Evolutionary conservation across 2,329 filamentous ascomycete species (phyloP).

Genomic region (Lecanicillium sp.): DNA sequence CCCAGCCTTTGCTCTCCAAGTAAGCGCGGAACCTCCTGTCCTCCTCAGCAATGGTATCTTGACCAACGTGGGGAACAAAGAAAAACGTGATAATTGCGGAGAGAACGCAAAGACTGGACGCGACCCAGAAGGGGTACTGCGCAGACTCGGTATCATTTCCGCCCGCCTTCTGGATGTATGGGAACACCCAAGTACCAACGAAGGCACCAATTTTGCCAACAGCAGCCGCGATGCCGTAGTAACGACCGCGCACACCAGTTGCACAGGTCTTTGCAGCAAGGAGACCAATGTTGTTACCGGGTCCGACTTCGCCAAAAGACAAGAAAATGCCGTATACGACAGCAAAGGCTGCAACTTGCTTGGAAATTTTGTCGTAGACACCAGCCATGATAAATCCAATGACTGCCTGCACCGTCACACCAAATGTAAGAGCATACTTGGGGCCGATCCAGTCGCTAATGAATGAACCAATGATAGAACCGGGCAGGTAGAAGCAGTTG

Average conservation of each 20-base stretch:
- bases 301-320: conserved; percentile 51
- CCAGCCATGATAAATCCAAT: conserved; percentile 88
- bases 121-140: conserved; percentile 89
- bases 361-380: conserved; percentile 62
- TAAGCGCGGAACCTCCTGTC: conserved; percentile 70
- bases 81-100: conserved; percentile 53
- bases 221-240: conserved; percentile 65
- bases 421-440: conserved; percentile 62
- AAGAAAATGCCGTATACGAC: conserved; percentile 31
- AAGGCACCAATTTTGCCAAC: conserved; percentile 76
- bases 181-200: conserved; percentile 76
- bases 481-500: conserved; percentile 84
- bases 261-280: conserved; percentile 82
- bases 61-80: conserved; percentile 67
- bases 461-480: conserved; percentile 69
- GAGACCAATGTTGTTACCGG: conserved; percentile 86
- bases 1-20: conserved; percentile 67
- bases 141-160: conserved; percentile 49
- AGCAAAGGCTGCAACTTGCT: conserved; percentile 31
- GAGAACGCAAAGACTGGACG: conserved; percentile 67
- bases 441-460: conserved; percentile 74
- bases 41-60: conserved; percentile 77
- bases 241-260: conserved; percentile 73
- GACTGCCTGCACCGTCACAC: conserved; percentile 64
- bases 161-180: conserved; percentile 59